Percentiles rank a stretch among this genome's conserved stretches.
Conservation (phyloP, 75 land plant genomes). For the Cunninghamia lanceolata region DNA sequence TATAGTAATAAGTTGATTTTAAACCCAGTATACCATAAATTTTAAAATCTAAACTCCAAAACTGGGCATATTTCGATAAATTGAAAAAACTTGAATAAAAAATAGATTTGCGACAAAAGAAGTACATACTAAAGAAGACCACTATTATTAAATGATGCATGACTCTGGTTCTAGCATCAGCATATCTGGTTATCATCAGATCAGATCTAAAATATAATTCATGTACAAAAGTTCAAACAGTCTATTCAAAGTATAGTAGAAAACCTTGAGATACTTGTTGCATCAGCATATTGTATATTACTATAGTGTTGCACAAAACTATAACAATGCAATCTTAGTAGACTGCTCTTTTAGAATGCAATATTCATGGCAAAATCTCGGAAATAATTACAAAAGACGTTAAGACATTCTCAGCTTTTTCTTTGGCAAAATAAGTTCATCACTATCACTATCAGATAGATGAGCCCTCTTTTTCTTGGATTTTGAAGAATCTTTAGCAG, state of each 20-base stretch:
- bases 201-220: neutral
- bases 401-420: slow-evolving; percentile 8
- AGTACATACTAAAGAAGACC: neutral
- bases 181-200: neutral
- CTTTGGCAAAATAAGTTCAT: slow-evolving; percentile 14
- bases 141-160: neutral
- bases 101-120: neutral
- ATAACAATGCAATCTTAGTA: neutral
- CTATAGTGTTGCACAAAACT: neutral
- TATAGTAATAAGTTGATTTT: neutral
- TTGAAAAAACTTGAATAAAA: neutral
- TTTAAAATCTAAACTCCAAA: neutral
- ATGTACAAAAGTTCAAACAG: neutral
- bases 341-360: neutral
- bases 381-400: neutral
- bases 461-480: slow-evolving; percentile 9
- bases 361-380: neutral
- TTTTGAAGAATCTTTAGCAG: slow-evolving; percentile 1
- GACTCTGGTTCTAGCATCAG: neutral
- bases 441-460: neutral
- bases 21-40: neutral
- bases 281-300: neutral
- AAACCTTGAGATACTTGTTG: neutral
- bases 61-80: neutral
- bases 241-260: neutral